Evolutionary conservation across 176 grass and related monocot species (phyloP).

Genomic region (Cenchrus purpureus): DNA sequence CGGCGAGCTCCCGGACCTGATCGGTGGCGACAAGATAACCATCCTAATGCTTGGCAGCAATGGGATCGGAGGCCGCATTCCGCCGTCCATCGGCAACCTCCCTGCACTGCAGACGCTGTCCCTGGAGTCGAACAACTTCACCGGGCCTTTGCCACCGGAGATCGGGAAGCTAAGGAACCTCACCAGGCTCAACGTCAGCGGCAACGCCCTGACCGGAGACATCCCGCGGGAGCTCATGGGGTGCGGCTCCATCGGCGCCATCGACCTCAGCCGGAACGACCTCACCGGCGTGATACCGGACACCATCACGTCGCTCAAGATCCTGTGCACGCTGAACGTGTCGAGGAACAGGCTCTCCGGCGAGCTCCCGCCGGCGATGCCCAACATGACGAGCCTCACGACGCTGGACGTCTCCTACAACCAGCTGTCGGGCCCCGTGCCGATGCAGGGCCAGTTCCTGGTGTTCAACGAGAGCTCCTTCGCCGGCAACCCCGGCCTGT

Average conservation of each 20-base stretch:
- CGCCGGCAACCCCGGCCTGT: slow-evolving; percentile 65
- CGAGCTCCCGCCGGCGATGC: slow-evolving; percentile 58
- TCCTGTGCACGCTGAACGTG: slow-evolving; percentile 82
- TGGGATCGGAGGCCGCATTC: slow-evolving; percentile 52
- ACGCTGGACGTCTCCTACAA: slow-evolving; percentile 89
- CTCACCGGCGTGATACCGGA: slow-evolving; percentile 69
- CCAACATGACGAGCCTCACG: slow-evolving; percentile 84
- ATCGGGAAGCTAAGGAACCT: slow-evolving; percentile 64
- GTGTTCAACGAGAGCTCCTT: slow-evolving; percentile 87
- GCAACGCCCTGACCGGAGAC: slow-evolving; percentile 61
- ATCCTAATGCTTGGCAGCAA: slow-evolving; percentile 54
- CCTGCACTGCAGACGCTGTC: slow-evolving; percentile 66
- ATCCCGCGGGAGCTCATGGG: slow-evolving; percentile 61
- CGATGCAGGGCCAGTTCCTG: slow-evolving; percentile 78
- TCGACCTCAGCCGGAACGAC: slow-evolving; percentile 83
- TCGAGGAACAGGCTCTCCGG: slow-evolving; percentile 68
- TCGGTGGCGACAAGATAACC: slow-evolving; percentile 43
- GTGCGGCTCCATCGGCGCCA: slow-evolving; percentile 52
- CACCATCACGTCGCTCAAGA: slow-evolving; percentile 53
- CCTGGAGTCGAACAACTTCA: slow-evolving; percentile 66
- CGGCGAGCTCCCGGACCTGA: slow-evolving; percentile 58
- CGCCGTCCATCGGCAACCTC: slow-evolving; percentile 69
- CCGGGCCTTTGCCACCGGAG: slow-evolving; percentile 59
- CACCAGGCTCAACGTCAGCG: slow-evolving; percentile 61
- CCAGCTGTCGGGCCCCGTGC: slow-evolving; percentile 58